phyloP scores from a whole-genome alignment of 2,329 filamentous ascomycete species.

The Ophiostoma quercus region DNA sequence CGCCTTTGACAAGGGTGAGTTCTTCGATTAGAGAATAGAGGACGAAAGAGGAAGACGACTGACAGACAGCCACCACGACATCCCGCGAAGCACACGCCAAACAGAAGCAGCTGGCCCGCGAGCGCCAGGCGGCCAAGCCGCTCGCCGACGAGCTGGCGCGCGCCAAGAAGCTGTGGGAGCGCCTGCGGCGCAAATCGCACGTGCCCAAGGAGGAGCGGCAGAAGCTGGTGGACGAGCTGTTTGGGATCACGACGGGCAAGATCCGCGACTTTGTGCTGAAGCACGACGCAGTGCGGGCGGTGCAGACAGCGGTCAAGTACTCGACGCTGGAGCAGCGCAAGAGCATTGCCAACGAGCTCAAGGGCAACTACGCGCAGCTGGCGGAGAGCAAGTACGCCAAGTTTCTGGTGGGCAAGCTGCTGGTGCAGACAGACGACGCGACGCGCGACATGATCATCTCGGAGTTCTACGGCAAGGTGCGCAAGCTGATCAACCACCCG shows the following conservation, averaged over 20 bases:
- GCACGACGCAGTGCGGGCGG: constrained; percentile 93
- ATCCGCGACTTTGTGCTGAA: constrained; percentile 97
- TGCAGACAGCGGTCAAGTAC: constrained; percentile 97
- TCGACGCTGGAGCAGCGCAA: constrained; percentile 77
- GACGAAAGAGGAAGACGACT: not conserved
- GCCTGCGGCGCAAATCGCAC: constrained; percentile 84
- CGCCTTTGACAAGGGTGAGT: constrained; percentile 21
- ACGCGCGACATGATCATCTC: constrained; percentile 84
- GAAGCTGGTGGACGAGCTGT: constrained; percentile 81
- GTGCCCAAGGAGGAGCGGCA: constrained; percentile 85
- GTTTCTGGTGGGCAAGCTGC: constrained; percentile 90
- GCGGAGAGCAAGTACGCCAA: constrained; percentile 97
- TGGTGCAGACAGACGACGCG: constrained; percentile 84
- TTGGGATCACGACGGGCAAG: constrained; percentile 81
- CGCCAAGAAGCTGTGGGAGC: constrained; percentile 96
- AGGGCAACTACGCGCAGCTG: constrained; percentile 75
- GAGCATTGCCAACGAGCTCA: constrained; percentile 79
- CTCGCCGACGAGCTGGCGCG: constrained; percentile 83
- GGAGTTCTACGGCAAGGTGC: constrained; percentile 91
- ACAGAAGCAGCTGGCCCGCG: constrained; percentile 80
- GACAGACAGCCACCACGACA: constrained; percentile 36
- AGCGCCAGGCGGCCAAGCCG: constrained; percentile 88
- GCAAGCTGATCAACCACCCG: constrained; percentile 88
- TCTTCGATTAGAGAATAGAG: not conserved
- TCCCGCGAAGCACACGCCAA: constrained; percentile 87